These are phyloP conservation scores for Didymellaceae sp. DNA, from an alignment of 2,329 filamentous ascomycete species.

Conservation along the genomic window DNA sequence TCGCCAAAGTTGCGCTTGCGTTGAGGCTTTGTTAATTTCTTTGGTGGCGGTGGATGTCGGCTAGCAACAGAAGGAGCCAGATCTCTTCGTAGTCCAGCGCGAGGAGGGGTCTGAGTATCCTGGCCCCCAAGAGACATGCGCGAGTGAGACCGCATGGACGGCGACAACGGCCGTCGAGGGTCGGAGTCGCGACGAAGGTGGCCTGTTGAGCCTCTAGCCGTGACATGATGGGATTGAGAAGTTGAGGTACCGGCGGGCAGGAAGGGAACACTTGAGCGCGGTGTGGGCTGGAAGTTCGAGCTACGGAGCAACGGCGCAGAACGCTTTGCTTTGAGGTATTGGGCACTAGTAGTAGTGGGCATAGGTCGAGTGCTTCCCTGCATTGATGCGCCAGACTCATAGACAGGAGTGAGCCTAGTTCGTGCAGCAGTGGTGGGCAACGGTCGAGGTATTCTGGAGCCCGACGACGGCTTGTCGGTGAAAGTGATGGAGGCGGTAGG, in stretches of 20 bases:
- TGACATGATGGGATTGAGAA: constrained; percentile 78
- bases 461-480: constrained; percentile 69
- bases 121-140: constrained; percentile 56
- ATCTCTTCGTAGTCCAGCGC: constrained; percentile 51
- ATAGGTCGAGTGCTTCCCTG: constrained; percentile 65
- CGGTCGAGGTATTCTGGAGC: constrained; percentile 81
- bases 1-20: constrained; percentile 72
- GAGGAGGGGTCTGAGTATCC: constrained; percentile 59
- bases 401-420: constrained; percentile 83
- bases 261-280: constrained; percentile 75
- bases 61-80: constrained; percentile 58
- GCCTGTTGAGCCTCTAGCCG: constrained; percentile 71
- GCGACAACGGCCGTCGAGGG: constrained; percentile 57
- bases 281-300: constrained; percentile 56
- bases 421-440: constrained; percentile 51
- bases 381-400: constrained; percentile 79
- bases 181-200: constrained; percentile 87
- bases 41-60: constrained; percentile 57
- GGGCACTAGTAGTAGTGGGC: constrained; percentile 60
- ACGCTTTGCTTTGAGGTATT: constrained; percentile 65
- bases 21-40: constrained; percentile 55
- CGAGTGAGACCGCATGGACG: constrained; percentile 54
- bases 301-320: constrained; percentile 65
- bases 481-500: constrained; percentile 89
- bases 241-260: constrained; percentile 77